Evolutionary conservation across 495 filamentous ascomycete species (phyloP).

Genomic region (Daldinia bambusicola): DNA sequence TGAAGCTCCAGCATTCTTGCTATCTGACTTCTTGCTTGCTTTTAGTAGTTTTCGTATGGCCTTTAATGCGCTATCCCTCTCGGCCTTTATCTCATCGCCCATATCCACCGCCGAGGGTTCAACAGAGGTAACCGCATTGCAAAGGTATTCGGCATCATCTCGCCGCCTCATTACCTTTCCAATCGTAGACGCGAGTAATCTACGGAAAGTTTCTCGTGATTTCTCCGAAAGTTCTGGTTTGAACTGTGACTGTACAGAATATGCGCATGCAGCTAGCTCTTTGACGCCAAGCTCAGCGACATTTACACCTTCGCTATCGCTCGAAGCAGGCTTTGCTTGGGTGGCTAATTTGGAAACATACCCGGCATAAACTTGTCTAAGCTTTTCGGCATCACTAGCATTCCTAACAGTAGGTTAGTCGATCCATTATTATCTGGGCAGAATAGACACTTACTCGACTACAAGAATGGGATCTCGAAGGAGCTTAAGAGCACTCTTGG

Average conservation of each 20-base stretch:
- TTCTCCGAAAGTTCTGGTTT: conserved; percentile 64
- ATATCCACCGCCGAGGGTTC: conserved; percentile 66
- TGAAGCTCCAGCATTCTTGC: conserved; percentile 52
- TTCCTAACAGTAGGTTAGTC: conserved; percentile 29
- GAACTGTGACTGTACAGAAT: conserved; percentile 51
- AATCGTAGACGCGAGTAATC: conserved; percentile 69
- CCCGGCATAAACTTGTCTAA: conserved; percentile 63
- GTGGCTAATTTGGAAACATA: conserved; percentile 59
- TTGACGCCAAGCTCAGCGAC: conserved; percentile 52
- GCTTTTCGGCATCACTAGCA: conserved; percentile 52
- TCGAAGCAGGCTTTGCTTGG: conserved; percentile 33
- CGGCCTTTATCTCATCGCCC: conserved; percentile 68
- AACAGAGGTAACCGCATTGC: conserved; percentile 58
- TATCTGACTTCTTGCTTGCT: conserved; percentile 58
- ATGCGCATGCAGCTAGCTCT: conserved; percentile 59
- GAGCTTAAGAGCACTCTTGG: conserved; percentile 58
- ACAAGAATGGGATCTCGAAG: conserved; percentile 50
- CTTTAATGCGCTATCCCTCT: conserved; percentile 70
- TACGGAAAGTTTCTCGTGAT: conserved; percentile 75
- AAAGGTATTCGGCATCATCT: conserved; percentile 62
- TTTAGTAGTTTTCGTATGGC: conserved; percentile 75
- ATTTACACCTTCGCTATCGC: conserved; percentile 19
- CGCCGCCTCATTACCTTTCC: conserved; percentile 74
- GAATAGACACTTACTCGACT: conserved; percentile 43
- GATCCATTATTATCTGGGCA: background rate